Conservation (phyloP, 129 eudicot genomes). For the Flaveria linearis region DNA sequence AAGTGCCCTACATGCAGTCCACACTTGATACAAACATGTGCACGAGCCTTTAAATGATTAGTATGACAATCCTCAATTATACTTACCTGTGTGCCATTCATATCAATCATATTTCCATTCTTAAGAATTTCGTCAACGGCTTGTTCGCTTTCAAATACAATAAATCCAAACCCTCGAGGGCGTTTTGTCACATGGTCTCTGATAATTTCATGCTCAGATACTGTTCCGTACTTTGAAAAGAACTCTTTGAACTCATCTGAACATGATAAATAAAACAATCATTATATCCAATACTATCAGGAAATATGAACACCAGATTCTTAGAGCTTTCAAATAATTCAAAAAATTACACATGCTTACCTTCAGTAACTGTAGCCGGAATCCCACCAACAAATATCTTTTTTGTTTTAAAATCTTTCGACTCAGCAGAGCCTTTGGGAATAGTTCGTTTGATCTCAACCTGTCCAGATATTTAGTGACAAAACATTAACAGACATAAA, state of each 20-base stretch:
- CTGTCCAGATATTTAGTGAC: constrained; percentile 38
- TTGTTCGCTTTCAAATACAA: constrained; percentile 82
- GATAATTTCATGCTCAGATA: constrained; percentile 90
- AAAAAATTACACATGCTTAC: constrained; percentile 35
- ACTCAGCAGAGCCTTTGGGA: constrained; percentile 85
- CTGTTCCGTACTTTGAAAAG: constrained; percentile 84
- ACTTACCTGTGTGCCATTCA: constrained; percentile 84
- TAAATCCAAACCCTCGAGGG: constrained; percentile 94
- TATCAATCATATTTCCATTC: constrained; percentile 84
- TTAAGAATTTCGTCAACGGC: constrained; percentile 73
- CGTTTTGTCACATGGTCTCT: constrained; percentile 87
- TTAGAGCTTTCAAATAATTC: not conserved
- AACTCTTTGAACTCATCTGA: constrained; percentile 74
- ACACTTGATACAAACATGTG: constrained; percentile 9
- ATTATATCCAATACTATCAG: not conserved
- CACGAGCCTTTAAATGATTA: constrained; percentile 14
- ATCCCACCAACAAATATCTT: constrained; percentile 97
- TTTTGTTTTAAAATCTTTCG: constrained; percentile 86
- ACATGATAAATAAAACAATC: not conserved
- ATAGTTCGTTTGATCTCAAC: constrained; percentile 97
- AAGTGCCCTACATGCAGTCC: not conserved
- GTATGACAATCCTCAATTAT: constrained; percentile 10
- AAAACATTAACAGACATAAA: not conserved
- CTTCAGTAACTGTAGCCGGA: constrained; percentile 78
- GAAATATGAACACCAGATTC: not conserved